Percentiles rank a stretch among this genome's conserved stretches.
Evolutionary conservation across 345 rosid genomes (phyloP).

Genomic region (Melaleuca quinquenervia): DNA sequence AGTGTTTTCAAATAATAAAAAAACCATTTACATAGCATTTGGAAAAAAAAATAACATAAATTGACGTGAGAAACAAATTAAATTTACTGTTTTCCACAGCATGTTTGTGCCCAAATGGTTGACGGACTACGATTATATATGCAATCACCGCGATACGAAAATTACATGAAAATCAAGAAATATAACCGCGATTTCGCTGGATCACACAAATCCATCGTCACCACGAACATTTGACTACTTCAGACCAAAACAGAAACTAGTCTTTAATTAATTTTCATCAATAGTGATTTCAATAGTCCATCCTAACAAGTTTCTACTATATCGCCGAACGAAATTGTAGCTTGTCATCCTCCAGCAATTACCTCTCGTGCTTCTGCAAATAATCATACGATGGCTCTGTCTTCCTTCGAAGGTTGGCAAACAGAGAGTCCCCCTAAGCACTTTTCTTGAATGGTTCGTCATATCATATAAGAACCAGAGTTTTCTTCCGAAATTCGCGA

Average conservation of each 20-base stretch:
- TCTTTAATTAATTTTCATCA: neutral
- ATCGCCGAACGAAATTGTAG: neutral
- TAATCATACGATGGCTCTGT: neutral
- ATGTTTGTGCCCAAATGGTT: no score
- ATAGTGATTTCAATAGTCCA: neutral
- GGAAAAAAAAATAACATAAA: no score
- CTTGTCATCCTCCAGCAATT: neutral
- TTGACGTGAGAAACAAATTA: no score
- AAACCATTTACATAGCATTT: no score
- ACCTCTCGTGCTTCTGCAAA: neutral
- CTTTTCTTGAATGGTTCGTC: no score
- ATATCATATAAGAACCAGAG: no score
- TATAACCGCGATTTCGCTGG: neutral
- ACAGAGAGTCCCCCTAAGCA: no score
- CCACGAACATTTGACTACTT: neutral
- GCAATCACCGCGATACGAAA: neutral
- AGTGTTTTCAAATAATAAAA: no score
- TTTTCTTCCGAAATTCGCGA: no score
- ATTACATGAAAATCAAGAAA: neutral
- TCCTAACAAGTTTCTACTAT: neutral
- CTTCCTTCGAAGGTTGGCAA: neutral
- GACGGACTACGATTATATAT: no score
- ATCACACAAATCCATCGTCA: neutral
- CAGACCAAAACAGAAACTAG: neutral
- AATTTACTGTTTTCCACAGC: no score